phyloP scores from a whole-genome alignment of 345 rosid species.

The Camelina hispida region DNA sequence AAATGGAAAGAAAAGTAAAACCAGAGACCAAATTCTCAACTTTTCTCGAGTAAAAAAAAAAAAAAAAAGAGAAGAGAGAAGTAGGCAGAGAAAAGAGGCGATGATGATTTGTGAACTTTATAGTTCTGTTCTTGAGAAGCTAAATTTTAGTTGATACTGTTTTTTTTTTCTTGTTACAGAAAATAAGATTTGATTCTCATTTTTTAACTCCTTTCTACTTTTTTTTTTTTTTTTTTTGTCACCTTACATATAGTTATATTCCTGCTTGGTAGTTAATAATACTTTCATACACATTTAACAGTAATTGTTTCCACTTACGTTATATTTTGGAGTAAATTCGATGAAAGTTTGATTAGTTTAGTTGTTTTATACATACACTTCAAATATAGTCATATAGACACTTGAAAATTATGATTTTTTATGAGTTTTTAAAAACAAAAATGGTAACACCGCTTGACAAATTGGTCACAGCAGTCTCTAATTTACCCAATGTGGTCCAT shows the following conservation, averaged over 20 bases:
- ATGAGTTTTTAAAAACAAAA: no score
- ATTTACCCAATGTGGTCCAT: no score
- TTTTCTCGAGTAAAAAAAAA: constrained; percentile 1
- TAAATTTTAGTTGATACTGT: constrained; percentile 6
- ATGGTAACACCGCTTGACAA: no score
- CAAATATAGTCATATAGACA: no score
- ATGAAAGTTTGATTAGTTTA: background rate
- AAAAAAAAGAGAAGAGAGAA: background rate
- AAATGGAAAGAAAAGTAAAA: constrained; percentile 37
- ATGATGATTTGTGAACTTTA: constrained; percentile 28
- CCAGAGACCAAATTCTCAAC: constrained; percentile 23
- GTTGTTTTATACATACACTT: background rate
- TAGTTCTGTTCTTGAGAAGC: constrained; percentile 18
- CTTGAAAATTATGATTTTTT: no score
- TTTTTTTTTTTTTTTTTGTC: constrained; percentile 16
- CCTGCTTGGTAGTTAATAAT: background rate
- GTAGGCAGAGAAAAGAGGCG: constrained; percentile 26
- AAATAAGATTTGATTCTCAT: constrained; percentile 13
- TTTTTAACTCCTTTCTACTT: constrained; percentile 1
- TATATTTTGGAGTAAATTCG: background rate
- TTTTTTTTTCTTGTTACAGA: background rate
- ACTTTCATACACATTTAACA: background rate
- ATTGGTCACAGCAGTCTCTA: no score
- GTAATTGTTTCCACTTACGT: background rate
- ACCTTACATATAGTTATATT: background rate